These are phyloP conservation scores for Candida vaughaniae DNA, from an alignment of 805 yeast species.

Conservation along the genomic window DNA sequence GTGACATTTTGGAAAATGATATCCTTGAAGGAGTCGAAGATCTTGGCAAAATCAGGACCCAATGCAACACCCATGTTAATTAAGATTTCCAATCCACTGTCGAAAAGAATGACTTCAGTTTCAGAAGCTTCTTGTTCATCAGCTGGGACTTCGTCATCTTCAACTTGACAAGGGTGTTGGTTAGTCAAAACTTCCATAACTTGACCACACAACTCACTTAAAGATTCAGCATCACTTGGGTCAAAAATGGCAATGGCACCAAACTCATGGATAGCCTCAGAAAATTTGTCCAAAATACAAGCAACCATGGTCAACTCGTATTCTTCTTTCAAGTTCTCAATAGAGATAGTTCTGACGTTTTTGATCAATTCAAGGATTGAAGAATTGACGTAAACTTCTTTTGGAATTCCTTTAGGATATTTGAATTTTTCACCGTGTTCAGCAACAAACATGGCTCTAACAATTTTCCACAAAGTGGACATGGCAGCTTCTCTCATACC, in stretches of 20 bases:
- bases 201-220: slow-evolving; percentile 70
- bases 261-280: slow-evolving; percentile 63
- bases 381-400: slow-evolving; percentile 57
- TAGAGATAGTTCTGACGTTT: slow-evolving; percentile 65
- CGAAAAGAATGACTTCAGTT: slow-evolving; percentile 67
- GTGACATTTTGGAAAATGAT: slow-evolving; percentile 52
- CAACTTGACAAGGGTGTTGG: slow-evolving; percentile 80
- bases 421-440: slow-evolving; percentile 46
- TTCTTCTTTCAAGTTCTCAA: slow-evolving; percentile 69
- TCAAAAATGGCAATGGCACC: slow-evolving; percentile 76
- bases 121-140: slow-evolving; percentile 50
- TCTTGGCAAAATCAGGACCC: slow-evolving; percentile 71
- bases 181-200: slow-evolving; percentile 73
- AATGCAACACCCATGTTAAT: slow-evolving; percentile 74
- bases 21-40: slow-evolving; percentile 72
- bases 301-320: slow-evolving; percentile 81
- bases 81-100: slow-evolving; percentile 82
- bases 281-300: slow-evolving; percentile 69
- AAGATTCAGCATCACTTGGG: slow-evolving; percentile 45
- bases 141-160: slow-evolving; percentile 63
- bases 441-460: slow-evolving; percentile 62
- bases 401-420: slow-evolving; percentile 64
- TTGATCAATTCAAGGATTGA: slow-evolving; percentile 58
- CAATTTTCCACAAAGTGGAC: slow-evolving; percentile 78
- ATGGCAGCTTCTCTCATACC: slow-evolving; percentile 90